Base-by-base conservation (phyloP, 1,284 basidiomycete genomes). In the Flammula alnicola region DNA sequence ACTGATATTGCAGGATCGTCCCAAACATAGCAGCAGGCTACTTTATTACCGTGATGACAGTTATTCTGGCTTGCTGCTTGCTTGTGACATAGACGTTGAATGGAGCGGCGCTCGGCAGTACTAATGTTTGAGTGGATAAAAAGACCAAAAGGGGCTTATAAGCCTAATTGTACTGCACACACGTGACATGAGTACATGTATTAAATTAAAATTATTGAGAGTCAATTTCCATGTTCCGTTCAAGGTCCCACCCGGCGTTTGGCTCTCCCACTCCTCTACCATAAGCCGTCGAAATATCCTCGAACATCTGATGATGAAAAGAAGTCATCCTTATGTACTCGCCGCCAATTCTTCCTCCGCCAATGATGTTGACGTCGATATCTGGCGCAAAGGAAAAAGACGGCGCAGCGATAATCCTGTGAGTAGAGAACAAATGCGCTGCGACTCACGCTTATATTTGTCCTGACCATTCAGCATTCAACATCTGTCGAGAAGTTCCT, bases 161-260 rank as follows among this genome's bases (percentile, higher is more conserved):
- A 19, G n/a, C 14, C n/a, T 38, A 38, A 19, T 38, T 20, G 17
- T 38, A 9, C 16, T 11, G n/a, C 26, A 26, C 12, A 8, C n/a
- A 16, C 16, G 42, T 47, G 36, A 47, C 30, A 27, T 47, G 44
- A 38, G n/a, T 39, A 44, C 16, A 25, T n/a, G 43, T 22, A 39
- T 31, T 47, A 39, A 47, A 47, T 32, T 35, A 27, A 31, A 16
- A 20, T 30, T 8, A 22, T 16, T 29, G 22, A n/a, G 26, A 39
- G 5, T 32, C 39, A 22, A 35, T 32, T 54, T 36, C 40, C 59
- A 74, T 74, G 49, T 54, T 67, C 47, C 79, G 81, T 53, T 74
- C 75, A 39, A 70, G 83, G 62, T 84, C 83, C 23, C 77, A 78
- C 55, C 83, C 83, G 20, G 19, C 44, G 14, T 78, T 79, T 12